These are phyloP conservation scores for Fraxinus anomala DNA, from an alignment of 257 asterid genomes.

Conservation along the genomic window DNA sequence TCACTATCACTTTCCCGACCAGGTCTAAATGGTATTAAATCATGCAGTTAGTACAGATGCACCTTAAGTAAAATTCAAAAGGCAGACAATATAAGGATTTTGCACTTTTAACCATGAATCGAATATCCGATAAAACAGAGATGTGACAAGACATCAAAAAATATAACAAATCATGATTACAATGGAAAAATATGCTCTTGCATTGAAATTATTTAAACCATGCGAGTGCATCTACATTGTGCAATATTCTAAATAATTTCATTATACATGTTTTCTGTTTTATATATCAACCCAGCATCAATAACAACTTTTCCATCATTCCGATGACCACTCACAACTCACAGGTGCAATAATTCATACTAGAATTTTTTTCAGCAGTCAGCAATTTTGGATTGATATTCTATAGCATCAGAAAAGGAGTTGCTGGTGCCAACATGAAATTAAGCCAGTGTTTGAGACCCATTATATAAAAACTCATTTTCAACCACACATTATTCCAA, in stretches of 20 bases:
- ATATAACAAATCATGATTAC: not conserved
- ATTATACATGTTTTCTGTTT: not conserved
- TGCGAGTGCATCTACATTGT: not conserved
- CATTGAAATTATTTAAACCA: not conserved
- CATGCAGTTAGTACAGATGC: conserved; percentile 29
- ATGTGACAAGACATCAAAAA: not conserved
- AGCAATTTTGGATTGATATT: not conserved
- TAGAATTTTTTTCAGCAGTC: not conserved
- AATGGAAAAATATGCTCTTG: not conserved
- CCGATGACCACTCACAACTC: not conserved
- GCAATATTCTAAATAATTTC: not conserved
- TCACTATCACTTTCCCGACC: conserved; percentile 96
- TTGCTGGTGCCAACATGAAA: not conserved
- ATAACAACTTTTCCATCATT: not conserved
- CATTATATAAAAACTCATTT: too few species aligned
- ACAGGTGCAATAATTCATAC: not conserved
- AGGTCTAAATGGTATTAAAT: conserved; percentile 53
- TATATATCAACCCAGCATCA: not conserved
- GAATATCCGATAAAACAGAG: not conserved
- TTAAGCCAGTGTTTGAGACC: too few species aligned
- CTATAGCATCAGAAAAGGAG: not conserved
- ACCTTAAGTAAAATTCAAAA: conserved; percentile 27
- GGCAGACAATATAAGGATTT: not conserved
- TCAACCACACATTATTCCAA: too few species aligned
- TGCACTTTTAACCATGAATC: not conserved